Evolutionary conservation across 2,329 filamentous ascomycete species (phyloP), one percentile per base, ranked within the genome.

Genomic region (Calonectria honghensis): DNA sequence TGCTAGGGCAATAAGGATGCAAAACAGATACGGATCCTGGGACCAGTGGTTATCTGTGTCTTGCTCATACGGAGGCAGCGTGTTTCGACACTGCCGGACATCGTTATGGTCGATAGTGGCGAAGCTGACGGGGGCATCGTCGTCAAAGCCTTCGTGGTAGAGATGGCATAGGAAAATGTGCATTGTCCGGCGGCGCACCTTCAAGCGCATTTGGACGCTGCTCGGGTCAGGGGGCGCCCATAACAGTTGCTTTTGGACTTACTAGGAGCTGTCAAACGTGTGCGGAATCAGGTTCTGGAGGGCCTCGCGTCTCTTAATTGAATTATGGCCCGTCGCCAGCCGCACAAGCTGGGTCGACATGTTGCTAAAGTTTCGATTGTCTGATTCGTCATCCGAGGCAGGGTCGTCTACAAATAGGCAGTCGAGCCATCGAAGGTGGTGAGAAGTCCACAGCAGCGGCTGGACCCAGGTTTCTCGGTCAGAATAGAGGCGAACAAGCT

Each of bases 61-160:
- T n/a, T 11, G 31, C 11, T 35, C 16, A n/a, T n/a, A 57, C 2
- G 52, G 16, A 5, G 18, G 16, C 9, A 57, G 31, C 6, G 18
- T 57, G 24, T 16, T 41, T 63, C 57, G 35, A 35, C 35, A 39
- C 11, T 18, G 6, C 37, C 37, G 9, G 14, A 63, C n/a, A 37
- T 63, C 57, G 9, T 27, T 20, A 18, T 63, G 35, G 57, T 63
- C 57, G 24, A 63, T 37, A 24, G 39, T 41, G 57, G 57, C 35
- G n/a, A 63, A 39, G 24, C 57, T 41, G 37, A 37, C 10, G 24
- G 35, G n/a, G 14, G 10, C 39, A 18, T 63, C 35, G 4, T 63
- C 35, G 3, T 63, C 57, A 7, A 20, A 63, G 35, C 39, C 24
- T 4, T 63, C 35, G 18, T 11, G 39, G 57, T 41, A 63, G 14